These are phyloP conservation scores for Cutaneotrichosporon cavernicola DNA, from an alignment of 1,284 basidiomycete genomes.

Conservation along the genomic window DNA sequence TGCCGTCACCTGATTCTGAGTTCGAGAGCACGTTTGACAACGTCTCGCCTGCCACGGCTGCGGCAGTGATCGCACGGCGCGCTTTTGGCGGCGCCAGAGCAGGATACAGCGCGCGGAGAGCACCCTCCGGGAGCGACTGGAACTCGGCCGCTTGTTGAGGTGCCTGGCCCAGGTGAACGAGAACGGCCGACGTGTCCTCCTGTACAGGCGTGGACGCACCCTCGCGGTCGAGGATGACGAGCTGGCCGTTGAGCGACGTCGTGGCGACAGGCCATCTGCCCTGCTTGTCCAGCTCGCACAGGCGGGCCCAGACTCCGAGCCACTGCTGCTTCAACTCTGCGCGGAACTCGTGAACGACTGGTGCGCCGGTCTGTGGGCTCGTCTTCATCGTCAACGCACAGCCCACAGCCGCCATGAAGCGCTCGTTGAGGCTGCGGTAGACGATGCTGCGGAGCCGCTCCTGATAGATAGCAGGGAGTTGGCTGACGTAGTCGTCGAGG, in stretches of 20 bases:
- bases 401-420: conserved; percentile 80
- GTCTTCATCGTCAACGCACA: conserved; percentile 71
- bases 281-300: conserved; percentile 78
- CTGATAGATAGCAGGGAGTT: conserved; percentile 51
- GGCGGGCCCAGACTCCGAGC: conserved; percentile 86
- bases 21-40: conserved; percentile 28
- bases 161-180: conserved; percentile 47
- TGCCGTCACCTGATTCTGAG: conserved; percentile 36
- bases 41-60: conserved; percentile 35
- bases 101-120: conserved; percentile 32
- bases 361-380: conserved; percentile 73
- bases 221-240: conserved; percentile 73
- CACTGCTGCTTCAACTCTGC: conserved; percentile 82
- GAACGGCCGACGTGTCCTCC: conserved; percentile 65
- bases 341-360: conserved; percentile 75
- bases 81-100: conserved; percentile 32
- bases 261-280: conserved; percentile 71
- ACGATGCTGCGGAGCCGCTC: conserved; percentile 26
- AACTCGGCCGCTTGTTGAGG: conserved; percentile 27
- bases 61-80: conserved; percentile 30
- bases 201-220: conserved; percentile 64
- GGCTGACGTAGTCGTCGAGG: conserved; percentile 73
- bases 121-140: conserved; percentile 31
- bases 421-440: conserved; percentile 69
- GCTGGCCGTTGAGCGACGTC: conserved; percentile 26